Percentiles rank a stretch among this genome's conserved stretches.
Conservation (phyloP, 2,329 filamentous ascomycete genomes). For the Lasiodiplodia gonubiensis region DNA sequence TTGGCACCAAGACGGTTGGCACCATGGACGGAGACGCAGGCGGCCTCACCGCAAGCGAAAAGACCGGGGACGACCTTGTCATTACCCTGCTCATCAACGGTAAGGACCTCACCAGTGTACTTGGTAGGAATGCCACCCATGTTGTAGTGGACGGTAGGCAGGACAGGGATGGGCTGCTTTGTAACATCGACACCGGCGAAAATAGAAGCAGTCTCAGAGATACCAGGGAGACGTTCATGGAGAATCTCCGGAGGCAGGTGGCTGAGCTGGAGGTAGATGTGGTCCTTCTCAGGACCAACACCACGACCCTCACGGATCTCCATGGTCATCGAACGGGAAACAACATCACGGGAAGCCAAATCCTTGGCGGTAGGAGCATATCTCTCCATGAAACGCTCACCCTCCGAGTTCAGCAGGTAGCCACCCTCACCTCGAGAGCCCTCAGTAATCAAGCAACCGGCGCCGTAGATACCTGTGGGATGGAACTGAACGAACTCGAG, state of each 20-base stretch:
- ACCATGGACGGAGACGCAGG: constrained; percentile 96
- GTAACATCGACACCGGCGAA: constrained; percentile 96
- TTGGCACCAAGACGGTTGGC: constrained; percentile 98
- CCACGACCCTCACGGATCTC: constrained; percentile 97
- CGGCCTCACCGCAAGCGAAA: constrained; percentile 95
- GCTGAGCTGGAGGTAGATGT: constrained; percentile 97
- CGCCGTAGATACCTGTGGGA: constrained; percentile 98
- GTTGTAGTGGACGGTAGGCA: constrained; percentile 98
- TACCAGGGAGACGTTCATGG: constrained; percentile 95
- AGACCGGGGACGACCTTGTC: constrained; percentile 94
- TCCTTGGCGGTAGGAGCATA: constrained; percentile 98
- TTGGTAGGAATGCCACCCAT: constrained; percentile 99
- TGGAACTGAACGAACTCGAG: constrained; percentile 99
- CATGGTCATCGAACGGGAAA: constrained; percentile 96
- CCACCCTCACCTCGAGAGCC: constrained; percentile 97
- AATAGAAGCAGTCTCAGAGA: constrained; percentile 96
- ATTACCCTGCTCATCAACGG: constrained; percentile 81
- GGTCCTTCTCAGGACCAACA: constrained; percentile 96
- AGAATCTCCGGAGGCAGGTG: constrained; percentile 91
- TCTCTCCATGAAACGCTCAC: constrained; percentile 99
- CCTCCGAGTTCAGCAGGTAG: constrained; percentile 95
- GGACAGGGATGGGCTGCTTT: constrained; percentile 95
- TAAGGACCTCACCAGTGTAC: constrained; percentile 95
- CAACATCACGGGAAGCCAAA: constrained; percentile 93
- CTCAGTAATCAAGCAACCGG: constrained; percentile 96